Conservation (phyloP, 192 early-diverging fungal species). For the Rhizophagus sp. region DNA sequence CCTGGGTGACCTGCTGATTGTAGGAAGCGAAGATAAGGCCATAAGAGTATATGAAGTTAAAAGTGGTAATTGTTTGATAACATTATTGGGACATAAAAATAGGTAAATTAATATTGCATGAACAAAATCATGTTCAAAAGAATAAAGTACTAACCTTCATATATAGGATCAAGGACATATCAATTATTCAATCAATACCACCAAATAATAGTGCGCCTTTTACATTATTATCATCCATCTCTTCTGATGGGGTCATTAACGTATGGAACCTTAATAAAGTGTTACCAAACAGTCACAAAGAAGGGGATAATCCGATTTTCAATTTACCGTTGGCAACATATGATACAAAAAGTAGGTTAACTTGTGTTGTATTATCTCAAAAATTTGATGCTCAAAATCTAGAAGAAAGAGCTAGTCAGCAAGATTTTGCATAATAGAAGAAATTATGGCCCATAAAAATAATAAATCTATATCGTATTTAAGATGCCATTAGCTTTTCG, state of each 20-base stretch:
- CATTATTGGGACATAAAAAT: constrained; percentile 46
- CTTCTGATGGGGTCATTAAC: constrained; percentile 74
- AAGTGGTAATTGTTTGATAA: constrained; percentile 47
- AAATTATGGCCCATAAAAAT: background rate
- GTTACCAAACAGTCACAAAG: constrained; percentile 36
- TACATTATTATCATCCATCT: constrained; percentile 55
- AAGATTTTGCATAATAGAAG: background rate
- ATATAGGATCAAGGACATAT: constrained; percentile 47
- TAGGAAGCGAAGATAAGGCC: constrained; percentile 63
- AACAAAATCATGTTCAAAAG: constrained; percentile 36
- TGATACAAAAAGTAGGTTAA: constrained; percentile 61
- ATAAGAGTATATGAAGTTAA: constrained; percentile 53
- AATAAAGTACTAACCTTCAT: constrained; percentile 44
- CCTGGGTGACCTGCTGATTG: constrained; percentile 51
- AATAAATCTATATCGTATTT: background rate
- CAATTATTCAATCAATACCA: constrained; percentile 31
- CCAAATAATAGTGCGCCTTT: constrained; percentile 25
- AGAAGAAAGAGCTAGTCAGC: background rate
- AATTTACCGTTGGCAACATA: constrained; percentile 50
- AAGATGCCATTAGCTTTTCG: no score
- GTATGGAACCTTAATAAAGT: constrained; percentile 63
- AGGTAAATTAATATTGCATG: constrained; percentile 47
- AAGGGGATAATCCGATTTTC: constrained; percentile 30
- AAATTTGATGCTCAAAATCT: background rate
- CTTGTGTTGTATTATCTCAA: constrained; percentile 39